These are phyloP conservation scores for Crithidia bombi DNA, from an alignment of 208 protist genomes.

Conservation along the genomic window DNA sequence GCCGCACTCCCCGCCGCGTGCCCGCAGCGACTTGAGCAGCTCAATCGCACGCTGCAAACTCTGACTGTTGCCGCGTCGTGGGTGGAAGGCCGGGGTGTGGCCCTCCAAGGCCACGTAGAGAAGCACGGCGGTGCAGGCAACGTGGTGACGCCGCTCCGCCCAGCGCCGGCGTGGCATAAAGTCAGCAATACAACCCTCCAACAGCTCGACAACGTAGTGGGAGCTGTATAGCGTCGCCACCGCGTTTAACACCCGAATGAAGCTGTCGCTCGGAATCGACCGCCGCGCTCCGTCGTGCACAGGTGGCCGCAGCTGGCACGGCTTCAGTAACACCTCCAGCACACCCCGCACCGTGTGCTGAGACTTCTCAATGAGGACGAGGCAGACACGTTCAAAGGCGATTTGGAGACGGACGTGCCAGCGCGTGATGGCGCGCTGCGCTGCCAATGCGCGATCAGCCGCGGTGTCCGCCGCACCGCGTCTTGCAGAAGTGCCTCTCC, in stretches of 20 bases:
- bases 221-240: constrained; percentile 58
- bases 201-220: constrained; percentile 55
- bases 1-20: neutral
- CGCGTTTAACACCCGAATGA: constrained; percentile 73
- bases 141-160: constrained; percentile 67
- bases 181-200: constrained; percentile 61
- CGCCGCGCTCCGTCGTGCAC: constrained; percentile 58
- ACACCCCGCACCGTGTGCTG: constrained; percentile 71
- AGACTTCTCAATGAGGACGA: constrained; percentile 65
- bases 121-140: constrained; percentile 66
- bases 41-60: constrained; percentile 35
- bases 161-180: constrained; percentile 73
- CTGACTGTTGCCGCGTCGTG: constrained; percentile 43
- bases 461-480: neutral
- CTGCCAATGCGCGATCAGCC: constrained; percentile 17
- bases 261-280: constrained; percentile 64
- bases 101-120: constrained; percentile 80
- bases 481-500: neutral
- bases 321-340: constrained; percentile 72
- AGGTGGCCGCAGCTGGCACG: constrained; percentile 64
- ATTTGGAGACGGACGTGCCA: constrained; percentile 72
- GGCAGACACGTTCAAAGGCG: constrained; percentile 76
- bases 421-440: constrained; percentile 47
- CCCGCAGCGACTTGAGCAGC: constrained; percentile 33
- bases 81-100: constrained; percentile 55